phyloP scores from a whole-genome alignment of 768 basidiomycete species.

The Amanita pallidorosea region DNA sequence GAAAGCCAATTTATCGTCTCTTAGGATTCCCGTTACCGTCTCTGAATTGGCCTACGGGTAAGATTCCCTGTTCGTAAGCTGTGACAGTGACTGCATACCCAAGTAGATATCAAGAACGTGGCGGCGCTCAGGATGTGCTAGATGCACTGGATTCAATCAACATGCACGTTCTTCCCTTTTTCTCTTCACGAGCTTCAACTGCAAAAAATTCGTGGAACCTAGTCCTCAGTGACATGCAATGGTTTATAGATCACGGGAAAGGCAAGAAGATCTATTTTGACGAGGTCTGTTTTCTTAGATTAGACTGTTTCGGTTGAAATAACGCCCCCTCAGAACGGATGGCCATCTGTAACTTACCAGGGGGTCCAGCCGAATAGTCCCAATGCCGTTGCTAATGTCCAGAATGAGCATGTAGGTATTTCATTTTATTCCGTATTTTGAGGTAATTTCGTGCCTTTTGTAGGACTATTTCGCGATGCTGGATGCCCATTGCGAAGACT shows the following conservation, averaged over 20 bases:
- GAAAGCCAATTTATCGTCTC: constrained; percentile 30
- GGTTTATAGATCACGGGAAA: constrained; percentile 42
- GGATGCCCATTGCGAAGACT: constrained; percentile 37
- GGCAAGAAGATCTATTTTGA: constrained; percentile 58
- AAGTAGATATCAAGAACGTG: constrained; percentile 27
- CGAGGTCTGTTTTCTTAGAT: constrained; percentile 24
- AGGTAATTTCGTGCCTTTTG: neutral
- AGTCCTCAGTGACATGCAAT: constrained; percentile 38
- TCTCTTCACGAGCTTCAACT: constrained; percentile 34
- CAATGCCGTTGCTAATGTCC: constrained; percentile 34
- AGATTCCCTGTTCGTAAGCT: constrained; percentile 12
- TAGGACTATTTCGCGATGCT: constrained; percentile 39
- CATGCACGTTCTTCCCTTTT: constrained; percentile 52
- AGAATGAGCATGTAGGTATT: constrained; percentile 32
- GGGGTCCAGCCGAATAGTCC: constrained; percentile 46
- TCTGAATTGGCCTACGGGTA: constrained; percentile 37
- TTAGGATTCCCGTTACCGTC: constrained; percentile 48
- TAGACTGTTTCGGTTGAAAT: neutral
- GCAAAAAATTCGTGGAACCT: constrained; percentile 42
- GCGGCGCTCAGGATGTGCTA: constrained; percentile 39
- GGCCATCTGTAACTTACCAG: constrained; percentile 45
- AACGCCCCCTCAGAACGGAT: constrained; percentile 36
- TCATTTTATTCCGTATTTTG: neutral
- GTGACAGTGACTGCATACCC: neutral
- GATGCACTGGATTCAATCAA: constrained; percentile 46